Percentiles rank a stretch among this genome's conserved stretches.
phyloP scores from a whole-genome alignment of 2,329 filamentous ascomycete species.

The Hypoxylon sp. region DNA sequence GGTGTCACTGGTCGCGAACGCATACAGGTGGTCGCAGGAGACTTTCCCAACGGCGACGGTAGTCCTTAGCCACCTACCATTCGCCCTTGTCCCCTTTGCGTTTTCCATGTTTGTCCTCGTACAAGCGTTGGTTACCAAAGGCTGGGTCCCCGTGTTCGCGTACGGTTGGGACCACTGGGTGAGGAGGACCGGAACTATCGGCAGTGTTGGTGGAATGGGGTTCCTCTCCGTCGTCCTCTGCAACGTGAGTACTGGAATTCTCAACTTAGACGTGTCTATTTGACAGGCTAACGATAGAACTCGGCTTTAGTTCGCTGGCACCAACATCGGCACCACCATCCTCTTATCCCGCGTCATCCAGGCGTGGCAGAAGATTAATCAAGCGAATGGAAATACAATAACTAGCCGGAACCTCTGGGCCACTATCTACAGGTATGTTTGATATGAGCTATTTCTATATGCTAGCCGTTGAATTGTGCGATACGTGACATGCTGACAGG shows the following conservation, averaged over 20 bases:
- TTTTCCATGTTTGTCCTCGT: slow-evolving; percentile 80
- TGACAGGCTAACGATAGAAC: slow-evolving; percentile 16
- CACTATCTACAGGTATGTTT: slow-evolving; percentile 63
- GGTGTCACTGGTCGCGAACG: slow-evolving; percentile 55
- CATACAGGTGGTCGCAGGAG: slow-evolving; percentile 68
- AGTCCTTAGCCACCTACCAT: slow-evolving; percentile 71
- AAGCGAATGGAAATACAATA: slow-evolving; percentile 56
- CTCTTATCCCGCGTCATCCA: slow-evolving; percentile 75
- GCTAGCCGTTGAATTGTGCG: neutral
- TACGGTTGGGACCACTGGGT: slow-evolving; percentile 80
- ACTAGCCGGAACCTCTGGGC: slow-evolving; percentile 74
- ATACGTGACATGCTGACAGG: slow-evolving; percentile 3
- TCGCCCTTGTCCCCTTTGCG: slow-evolving; percentile 73
- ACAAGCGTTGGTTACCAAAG: slow-evolving; percentile 75
- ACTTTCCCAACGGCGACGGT: slow-evolving; percentile 75
- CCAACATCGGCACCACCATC: slow-evolving; percentile 79
- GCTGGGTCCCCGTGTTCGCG: slow-evolving; percentile 77
- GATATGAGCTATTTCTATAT: neutral
- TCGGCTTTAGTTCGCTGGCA: slow-evolving; percentile 70
- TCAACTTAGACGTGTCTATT: neutral
- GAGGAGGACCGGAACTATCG: slow-evolving; percentile 71
- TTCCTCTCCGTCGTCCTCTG: slow-evolving; percentile 75
- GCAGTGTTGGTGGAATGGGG: slow-evolving; percentile 75
- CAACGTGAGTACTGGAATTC: slow-evolving; percentile 63
- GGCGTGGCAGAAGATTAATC: slow-evolving; percentile 69